These are phyloP conservation scores for Cyanophora paradoxa DNA, from an alignment of 78 protist species.

Conservation along the genomic window DNA sequence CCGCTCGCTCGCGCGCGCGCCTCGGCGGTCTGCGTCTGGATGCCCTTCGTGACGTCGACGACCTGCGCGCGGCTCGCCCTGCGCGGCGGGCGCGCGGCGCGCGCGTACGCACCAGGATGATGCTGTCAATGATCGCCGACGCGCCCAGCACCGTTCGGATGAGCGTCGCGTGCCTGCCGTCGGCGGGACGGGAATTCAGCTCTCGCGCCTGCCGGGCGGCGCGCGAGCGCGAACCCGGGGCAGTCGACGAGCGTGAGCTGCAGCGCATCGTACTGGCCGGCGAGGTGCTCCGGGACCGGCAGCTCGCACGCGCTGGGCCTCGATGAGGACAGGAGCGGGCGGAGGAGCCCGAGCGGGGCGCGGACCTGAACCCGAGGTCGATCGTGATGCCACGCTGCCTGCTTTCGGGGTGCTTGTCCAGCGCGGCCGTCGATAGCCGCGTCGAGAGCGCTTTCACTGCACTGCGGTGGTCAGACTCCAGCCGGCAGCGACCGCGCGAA, in stretches of 20 bases:
- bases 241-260: conserved; percentile 97
- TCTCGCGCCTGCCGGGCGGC: too few species aligned
- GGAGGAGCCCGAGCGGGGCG: too few species aligned
- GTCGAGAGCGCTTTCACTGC: conserved; percentile 68
- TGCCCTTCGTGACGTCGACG: conserved; percentile 88
- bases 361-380: conserved; percentile 95
- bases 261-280: conserved; percentile 23
- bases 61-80: too few species aligned
- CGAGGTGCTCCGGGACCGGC: too few species aligned
- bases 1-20: conserved; percentile 12
- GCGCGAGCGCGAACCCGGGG: too few species aligned
- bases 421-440: conserved; percentile 76
- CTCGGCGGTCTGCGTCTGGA: conserved; percentile 98
- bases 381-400: conserved; percentile 92
- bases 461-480: too few species aligned
- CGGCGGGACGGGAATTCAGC: too few species aligned
- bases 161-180: conserved; percentile 95
- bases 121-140: conserved; percentile 88
- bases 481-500: too few species aligned
- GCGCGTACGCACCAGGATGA: too few species aligned
- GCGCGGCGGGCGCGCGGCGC: too few species aligned
- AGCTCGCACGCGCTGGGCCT: too few species aligned
- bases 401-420: conserved; percentile 89
- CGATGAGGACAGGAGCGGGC: too few species aligned
- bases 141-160: conserved; percentile 95